Percentiles rank a stretch among this genome's conserved stretches.
Conservation (phyloP, 805 yeast genomes). For the Candida sanyiensis region DNA sequence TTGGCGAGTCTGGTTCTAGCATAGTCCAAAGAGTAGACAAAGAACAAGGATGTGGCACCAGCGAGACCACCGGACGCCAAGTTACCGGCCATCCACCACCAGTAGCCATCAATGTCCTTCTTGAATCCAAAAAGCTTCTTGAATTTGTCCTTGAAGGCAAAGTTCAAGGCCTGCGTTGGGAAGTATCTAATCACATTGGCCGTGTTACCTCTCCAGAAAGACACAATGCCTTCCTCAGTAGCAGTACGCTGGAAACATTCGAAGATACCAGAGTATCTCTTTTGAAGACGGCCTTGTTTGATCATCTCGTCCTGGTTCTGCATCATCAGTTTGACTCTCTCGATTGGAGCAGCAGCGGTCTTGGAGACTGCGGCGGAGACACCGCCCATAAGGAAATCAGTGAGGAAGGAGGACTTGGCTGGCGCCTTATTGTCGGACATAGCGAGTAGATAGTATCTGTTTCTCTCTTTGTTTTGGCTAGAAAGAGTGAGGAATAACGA, state of each 20-base stretch:
- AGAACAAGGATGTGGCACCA: slow-evolving; percentile 90
- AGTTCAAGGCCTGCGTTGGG: slow-evolving; percentile 99
- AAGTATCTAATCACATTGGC: slow-evolving; percentile 98
- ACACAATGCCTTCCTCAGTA: slow-evolving; percentile 82
- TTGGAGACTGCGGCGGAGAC: slow-evolving; percentile 97
- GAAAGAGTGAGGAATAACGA: too few relatives aligned
- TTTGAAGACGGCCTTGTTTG: slow-evolving; percentile 92
- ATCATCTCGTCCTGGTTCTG: slow-evolving; percentile 98
- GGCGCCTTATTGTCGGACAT: background rate
- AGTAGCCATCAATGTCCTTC: slow-evolving; percentile 91
- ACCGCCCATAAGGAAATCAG: slow-evolving; percentile 95
- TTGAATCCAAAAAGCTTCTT: slow-evolving; percentile 95
- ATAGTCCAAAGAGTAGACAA: slow-evolving; percentile 95
- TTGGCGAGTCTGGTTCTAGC: slow-evolving; percentile 99
- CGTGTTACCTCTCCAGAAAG: slow-evolving; percentile 99
- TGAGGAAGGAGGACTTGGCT: slow-evolving; percentile 31
- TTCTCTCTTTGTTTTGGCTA: too few relatives aligned
- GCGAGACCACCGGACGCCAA: slow-evolving; percentile 98
- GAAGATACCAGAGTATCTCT: slow-evolving; percentile 79
- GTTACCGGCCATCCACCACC: slow-evolving; percentile 95
- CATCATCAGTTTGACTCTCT: slow-evolving; percentile 91
- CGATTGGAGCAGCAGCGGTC: slow-evolving; percentile 97
- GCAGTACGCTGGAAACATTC: slow-evolving; percentile 96
- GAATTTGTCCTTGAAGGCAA: slow-evolving; percentile 97
- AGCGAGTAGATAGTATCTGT: too few relatives aligned